Base-by-base conservation (phyloP, 2,329 filamentous ascomycete genomes). In the Penicillium brevicompactum region DNA sequence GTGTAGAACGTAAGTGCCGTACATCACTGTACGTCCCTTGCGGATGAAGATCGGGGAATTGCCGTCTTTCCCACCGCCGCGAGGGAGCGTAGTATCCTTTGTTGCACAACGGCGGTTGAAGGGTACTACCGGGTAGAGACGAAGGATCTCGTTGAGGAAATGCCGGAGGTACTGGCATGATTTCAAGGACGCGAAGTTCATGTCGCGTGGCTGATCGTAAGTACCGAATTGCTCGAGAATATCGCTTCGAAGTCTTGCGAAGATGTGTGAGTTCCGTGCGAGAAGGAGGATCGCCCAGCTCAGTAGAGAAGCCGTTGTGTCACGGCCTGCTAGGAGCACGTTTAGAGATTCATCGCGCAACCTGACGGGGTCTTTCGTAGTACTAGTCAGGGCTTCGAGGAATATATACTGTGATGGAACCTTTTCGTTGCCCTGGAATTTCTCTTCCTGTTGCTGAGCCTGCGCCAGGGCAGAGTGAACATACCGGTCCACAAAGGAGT, bases 1-100 rank as follows among this genome's bases (percentile, higher is more conserved):
- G 67, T 94, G 90, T 88, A 93, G 89, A 5, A 84, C 74, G 51
- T 91, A 81, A 0, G 87, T 80, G 45, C 81, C 86, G 78, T 91
- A 94, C 43, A 75, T 78, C 56, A 94, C 78, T 5, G 82, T 73
- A 1, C 85, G 86, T 65, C 87, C 84, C 70, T 89, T 87, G 55
- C 83, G 82, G 9, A 91, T 74, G 55, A 85, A 84, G 2, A 93
- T 67, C 0, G 88, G 89, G 42, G 80, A 74, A 1, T 75, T 71
- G 37, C 79, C 72, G 69, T 88, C 83, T 1, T 82, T 79, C 0
- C 88, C 89, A 58, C 87, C 88, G 58, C 88, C 76, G 4, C 61
- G 61, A 1, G 78, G 78, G 31, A 80, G 64, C 9, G 71, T 75
- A 1, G 79, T 81, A 57, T 78, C 75, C 14, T 61, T 63, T 16